Evolutionary conservation across 805 yeast genomes (phyloP).

Genomic region (Kodamaea neixiangensis): DNA sequence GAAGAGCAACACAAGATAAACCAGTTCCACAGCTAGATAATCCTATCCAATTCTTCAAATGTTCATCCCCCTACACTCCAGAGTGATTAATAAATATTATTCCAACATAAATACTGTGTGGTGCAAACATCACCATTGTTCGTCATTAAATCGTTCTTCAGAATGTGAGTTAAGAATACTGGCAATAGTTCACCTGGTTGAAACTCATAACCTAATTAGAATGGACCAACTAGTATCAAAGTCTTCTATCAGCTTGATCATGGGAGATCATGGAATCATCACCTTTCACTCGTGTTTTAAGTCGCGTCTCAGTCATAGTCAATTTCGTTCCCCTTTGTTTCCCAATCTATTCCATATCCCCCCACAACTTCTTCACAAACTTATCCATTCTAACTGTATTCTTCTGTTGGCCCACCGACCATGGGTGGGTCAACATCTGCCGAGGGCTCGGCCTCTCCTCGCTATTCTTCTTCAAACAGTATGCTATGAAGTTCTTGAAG

Average conservation of each 20-base stretch:
- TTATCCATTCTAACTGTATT: conserved; percentile 82
- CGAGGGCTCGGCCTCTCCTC: conserved; percentile 86
- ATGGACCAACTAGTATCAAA: too few species aligned
- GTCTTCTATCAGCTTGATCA: too few species aligned
- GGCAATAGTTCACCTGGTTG: not conserved
- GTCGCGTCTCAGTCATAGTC: not conserved
- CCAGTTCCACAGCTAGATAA: too few species aligned
- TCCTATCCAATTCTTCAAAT: too few species aligned
- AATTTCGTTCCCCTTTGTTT: not conserved
- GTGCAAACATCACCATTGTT: not conserved
- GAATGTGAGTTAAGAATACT: too few species aligned
- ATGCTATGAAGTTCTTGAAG: conserved; percentile 78
- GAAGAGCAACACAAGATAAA: too few species aligned
- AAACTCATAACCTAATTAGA: too few species aligned
- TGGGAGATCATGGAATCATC: too few species aligned
- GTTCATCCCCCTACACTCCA: not conserved
- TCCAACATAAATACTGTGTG: not conserved
- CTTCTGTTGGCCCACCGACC: conserved; percentile 78
- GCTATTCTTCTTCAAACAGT: conserved; percentile 79
- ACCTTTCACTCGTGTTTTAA: too few species aligned
- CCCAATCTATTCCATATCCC: conserved; percentile 11
- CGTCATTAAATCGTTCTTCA: not conserved
- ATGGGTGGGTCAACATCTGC: conserved; percentile 91
- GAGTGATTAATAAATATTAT: not conserved
- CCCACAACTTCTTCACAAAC: conserved; percentile 79